Base-by-base conservation (phyloP, 305 asterid genomes). In the Ajuga reptans region DNA sequence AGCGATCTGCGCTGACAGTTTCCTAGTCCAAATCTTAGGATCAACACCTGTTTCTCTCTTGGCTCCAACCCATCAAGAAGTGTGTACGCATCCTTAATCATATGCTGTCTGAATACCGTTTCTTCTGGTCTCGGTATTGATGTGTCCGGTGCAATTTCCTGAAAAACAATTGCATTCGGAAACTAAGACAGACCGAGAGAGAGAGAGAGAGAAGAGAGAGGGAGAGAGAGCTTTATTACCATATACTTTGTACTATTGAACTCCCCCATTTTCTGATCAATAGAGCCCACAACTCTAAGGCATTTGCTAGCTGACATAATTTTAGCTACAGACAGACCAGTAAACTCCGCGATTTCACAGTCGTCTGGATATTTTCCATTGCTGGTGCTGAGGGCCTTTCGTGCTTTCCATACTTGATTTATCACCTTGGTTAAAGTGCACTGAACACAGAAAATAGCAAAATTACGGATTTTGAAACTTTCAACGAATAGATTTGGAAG, bases 261-360 rank as follows among this genome's bases (percentile, higher is more conserved):
- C 36, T 87, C 82, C 58, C 87, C 88, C 17, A 91, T 64, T 77
- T 84, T 90, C 75, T 81, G 91, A 81, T 91, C 92, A 57, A 91
- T 75, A 15, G 96, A 91, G 73, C 92, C 91, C 74, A 91, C 96
- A 24, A 87, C 87, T 74, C 90, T 83, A 47, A 81, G 86, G 66
- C 92, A 87, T 77, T 77, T 83, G 82, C 87, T 78, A 52, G 86
- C 92, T 0, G 88, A 81, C 68, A 69, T 36, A 75, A 89, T 83
- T 71, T 81, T 85, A 64, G 87, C 91, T 9, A 84, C 34, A 6
- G 96, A 72, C 69, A 89, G 76, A 62, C 97, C 95, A 0, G 92
- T 91, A 51, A 79, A 79, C 83, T 85, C 82, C 59, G 90, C 91
- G 36, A 89, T 81, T 67, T 89, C 91, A 67, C 14, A 2, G 56